Conservation (phyloP, 2,329 filamentous ascomycete species). For the Fusarium gaditjirri region DNA sequence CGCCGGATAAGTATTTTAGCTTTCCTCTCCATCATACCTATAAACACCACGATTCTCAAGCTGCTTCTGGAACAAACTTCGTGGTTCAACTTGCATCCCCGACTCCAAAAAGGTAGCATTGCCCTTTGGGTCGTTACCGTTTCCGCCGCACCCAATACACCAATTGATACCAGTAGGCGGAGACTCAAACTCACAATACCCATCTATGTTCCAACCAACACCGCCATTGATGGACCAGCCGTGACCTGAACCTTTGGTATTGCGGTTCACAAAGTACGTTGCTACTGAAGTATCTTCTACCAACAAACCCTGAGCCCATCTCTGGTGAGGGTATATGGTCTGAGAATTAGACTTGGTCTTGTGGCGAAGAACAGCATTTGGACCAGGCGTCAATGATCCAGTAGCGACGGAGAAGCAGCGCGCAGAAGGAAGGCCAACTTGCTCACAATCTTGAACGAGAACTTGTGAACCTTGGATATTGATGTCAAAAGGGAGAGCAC, state of each 20-base stretch:
- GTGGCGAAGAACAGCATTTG: slow-evolving; percentile 35
- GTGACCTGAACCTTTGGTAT: slow-evolving; percentile 28
- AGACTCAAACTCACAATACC: slow-evolving; percentile 11
- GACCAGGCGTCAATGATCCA: slow-evolving; percentile 21
- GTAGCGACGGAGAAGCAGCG: slow-evolving; percentile 33
- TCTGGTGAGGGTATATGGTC: slow-evolving; percentile 36
- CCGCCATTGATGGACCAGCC: slow-evolving; percentile 41
- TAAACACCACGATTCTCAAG: slow-evolving; percentile 5
- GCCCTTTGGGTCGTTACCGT: not conserved
- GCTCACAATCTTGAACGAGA: slow-evolving; percentile 31
- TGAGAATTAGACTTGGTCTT: slow-evolving; percentile 20
- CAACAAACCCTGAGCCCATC: slow-evolving; percentile 38
- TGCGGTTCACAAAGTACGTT: slow-evolving; percentile 20
- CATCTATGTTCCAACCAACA: slow-evolving; percentile 36
- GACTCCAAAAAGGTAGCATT: slow-evolving; percentile 24
- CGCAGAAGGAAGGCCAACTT: slow-evolving; percentile 14
- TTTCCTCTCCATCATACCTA: not conserved
- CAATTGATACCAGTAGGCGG: slow-evolving; percentile 39
- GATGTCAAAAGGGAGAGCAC: slow-evolving; percentile 31
- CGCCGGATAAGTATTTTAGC: not conserved
- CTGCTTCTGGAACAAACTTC: slow-evolving; percentile 33
- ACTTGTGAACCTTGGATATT: slow-evolving; percentile 32
- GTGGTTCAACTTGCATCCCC: not conserved
- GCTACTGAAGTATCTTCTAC: slow-evolving; percentile 28
- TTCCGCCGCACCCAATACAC: slow-evolving; percentile 30